Conservation (phyloP, 805 yeast genomes). For the Diddensiella caesifluorescens region DNA sequence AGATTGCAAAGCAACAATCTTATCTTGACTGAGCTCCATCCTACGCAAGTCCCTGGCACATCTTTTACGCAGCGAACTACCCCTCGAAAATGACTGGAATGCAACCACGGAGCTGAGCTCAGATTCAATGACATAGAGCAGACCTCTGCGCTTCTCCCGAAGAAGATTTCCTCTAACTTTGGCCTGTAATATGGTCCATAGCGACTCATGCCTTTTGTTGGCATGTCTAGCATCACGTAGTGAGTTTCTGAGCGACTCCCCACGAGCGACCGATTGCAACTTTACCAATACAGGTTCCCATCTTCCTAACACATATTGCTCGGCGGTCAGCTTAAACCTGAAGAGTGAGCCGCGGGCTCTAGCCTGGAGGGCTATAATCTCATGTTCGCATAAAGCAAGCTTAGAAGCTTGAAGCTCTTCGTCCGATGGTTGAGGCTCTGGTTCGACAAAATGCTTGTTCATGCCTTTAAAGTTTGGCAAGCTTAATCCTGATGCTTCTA, state of each 20-base stretch:
- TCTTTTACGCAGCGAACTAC: too few relatives aligned
- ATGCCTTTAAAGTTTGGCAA: constrained; percentile 72
- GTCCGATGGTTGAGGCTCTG: constrained; percentile 21
- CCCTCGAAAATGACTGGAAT: constrained; percentile 1
- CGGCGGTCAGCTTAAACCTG: constrained; percentile 60
- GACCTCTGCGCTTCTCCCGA: background rate
- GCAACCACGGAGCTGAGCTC: background rate
- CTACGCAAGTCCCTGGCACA: too few relatives aligned
- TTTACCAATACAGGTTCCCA: constrained; percentile 21
- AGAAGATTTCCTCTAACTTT: too few relatives aligned
- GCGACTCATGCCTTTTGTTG: too few relatives aligned
- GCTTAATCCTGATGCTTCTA: constrained; percentile 59
- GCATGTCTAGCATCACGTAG: too few relatives aligned
- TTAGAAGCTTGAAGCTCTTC: constrained; percentile 31
- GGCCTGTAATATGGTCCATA: too few relatives aligned
- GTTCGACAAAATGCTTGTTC: constrained; percentile 39
- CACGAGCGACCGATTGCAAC: constrained; percentile 55
- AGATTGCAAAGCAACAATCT: constrained; percentile 26
- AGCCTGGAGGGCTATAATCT: constrained; percentile 57
- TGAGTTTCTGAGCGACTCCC: constrained; percentile 31
- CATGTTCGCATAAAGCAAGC: constrained; percentile 29
- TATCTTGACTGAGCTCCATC: too few relatives aligned
- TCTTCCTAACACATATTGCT: constrained; percentile 49
- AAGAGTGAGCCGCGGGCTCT: constrained; percentile 62
- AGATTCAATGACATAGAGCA: background rate